A percentile compares a stretch with the other conserved stretches of the same genome.
These are phyloP conservation scores for Crithidia mellificae DNA, from an alignment of 208 protist species.

Conservation along the genomic window DNA sequence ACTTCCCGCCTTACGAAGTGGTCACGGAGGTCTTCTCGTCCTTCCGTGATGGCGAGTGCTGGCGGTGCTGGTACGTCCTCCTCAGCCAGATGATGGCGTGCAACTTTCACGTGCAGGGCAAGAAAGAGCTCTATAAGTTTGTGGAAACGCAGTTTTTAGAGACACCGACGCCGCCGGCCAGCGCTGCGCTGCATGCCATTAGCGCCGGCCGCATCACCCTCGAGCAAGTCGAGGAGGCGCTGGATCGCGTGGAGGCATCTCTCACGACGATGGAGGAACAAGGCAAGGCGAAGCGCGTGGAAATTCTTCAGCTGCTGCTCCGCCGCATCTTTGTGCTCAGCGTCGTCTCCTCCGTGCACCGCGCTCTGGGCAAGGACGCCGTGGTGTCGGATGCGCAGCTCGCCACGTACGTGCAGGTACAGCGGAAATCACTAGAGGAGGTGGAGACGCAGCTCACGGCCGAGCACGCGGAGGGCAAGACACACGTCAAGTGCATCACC, in stretches of 20 bases:
- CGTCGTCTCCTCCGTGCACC: constrained; percentile 27
- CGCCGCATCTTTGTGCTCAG: constrained; percentile 32
- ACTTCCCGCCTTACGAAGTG: constrained; percentile 19
- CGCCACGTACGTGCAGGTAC: constrained; percentile 27
- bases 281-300: constrained; percentile 11
- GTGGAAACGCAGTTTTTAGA: constrained; percentile 6
- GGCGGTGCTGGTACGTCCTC: constrained; percentile 34
- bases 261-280: constrained; percentile 22
- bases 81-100: constrained; percentile 25
- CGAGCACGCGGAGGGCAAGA: constrained; percentile 16
- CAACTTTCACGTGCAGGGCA: constrained; percentile 18
- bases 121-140: constrained; percentile 9
- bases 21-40: constrained; percentile 7
- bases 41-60: constrained; percentile 19
- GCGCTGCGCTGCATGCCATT: constrained; percentile 13
- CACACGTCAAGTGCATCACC: constrained; percentile 13
- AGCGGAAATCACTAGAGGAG: constrained; percentile 32
- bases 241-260: constrained; percentile 15
- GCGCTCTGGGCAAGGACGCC: constrained; percentile 25
- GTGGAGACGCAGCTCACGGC: constrained; percentile 29
- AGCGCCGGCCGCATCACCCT: constrained; percentile 3
- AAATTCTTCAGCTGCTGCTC: constrained; percentile 28
- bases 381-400: constrained; percentile 24
- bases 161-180: constrained; percentile 1
- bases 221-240: constrained; percentile 18